Percentiles rank a stretch among this genome's conserved stretches.
Evolutionary conservation across 805 yeast genomes (phyloP).

Genomic region (Zygosaccharomyces gambellarensis): DNA sequence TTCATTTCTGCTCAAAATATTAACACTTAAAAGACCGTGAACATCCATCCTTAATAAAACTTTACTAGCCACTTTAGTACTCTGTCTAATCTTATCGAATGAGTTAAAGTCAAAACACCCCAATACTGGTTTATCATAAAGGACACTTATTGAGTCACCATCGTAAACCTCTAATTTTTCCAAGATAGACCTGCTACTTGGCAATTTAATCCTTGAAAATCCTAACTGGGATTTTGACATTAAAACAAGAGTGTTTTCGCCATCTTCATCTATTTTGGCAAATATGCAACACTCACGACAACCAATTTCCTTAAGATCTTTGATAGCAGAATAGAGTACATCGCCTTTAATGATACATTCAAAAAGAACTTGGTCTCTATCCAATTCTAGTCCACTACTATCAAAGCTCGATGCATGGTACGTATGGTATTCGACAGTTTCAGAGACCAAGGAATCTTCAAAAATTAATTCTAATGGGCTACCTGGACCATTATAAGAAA

Average conservation of each 20-base stretch:
- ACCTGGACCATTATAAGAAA: conserved; percentile 47
- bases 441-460: conserved; percentile 50
- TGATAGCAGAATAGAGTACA: conserved; percentile 48
- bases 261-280: conserved; percentile 34
- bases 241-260: conserved; percentile 38
- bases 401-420: conserved; percentile 36
- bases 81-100: conserved; percentile 45
- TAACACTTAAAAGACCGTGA: conserved; percentile 45
- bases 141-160: conserved; percentile 21
- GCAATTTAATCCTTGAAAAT: conserved; percentile 58
- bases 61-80: conserved; percentile 47
- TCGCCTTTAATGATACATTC: conserved; percentile 53
- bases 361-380: conserved; percentile 40
- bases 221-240: conserved; percentile 75
- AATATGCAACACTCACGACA: conserved; percentile 48
- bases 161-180: conserved; percentile 49
- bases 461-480: conserved; percentile 52
- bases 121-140: conserved; percentile 34
- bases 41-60: conserved; percentile 53
- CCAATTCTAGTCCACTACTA: conserved; percentile 39
- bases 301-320: conserved; percentile 52
- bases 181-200: conserved; percentile 55
- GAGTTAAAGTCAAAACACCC: conserved; percentile 48
- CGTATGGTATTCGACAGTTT: conserved; percentile 54
- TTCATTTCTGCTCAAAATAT: conserved; percentile 39